Conservation (phyloP, 345 rosid species). For the Gossypium arboreum region DNA sequence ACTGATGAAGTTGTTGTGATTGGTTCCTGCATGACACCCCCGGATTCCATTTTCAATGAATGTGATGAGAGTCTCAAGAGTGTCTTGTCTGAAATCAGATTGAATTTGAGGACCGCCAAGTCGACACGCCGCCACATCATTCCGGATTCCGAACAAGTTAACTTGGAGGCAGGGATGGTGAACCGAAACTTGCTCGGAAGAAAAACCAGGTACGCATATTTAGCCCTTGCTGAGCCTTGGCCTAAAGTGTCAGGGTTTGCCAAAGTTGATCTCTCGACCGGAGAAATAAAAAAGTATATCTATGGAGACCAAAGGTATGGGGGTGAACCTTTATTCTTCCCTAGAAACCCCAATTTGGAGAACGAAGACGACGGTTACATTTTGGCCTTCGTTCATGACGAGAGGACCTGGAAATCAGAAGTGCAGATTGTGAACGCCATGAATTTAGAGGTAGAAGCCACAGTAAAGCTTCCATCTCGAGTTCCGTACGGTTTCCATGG, state of each 20-base stretch:
- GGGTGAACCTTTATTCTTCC: conserved; percentile 73
- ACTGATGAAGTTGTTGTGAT: conserved; percentile 75
- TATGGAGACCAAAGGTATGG: conserved; percentile 67
- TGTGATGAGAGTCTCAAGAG: conserved; percentile 68
- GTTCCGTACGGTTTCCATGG: conserved; percentile 93
- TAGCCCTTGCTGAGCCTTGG: conserved; percentile 91
- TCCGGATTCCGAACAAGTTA: conserved; percentile 48
- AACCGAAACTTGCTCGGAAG: conserved; percentile 75
- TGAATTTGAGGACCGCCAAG: conserved; percentile 55
- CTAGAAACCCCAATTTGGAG: conserved; percentile 27
- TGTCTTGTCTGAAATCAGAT: conserved; percentile 66
- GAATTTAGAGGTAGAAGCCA: conserved; percentile 56
- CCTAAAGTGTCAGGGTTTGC: conserved; percentile 86
- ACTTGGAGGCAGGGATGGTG: conserved; percentile 89
- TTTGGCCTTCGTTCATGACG: conserved; percentile 69
- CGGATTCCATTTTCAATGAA: conserved; percentile 83
- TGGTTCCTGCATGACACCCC: conserved; percentile 88
- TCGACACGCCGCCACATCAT: conserved; percentile 62
- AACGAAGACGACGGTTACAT: conserved; percentile 64
- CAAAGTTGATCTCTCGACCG: conserved; percentile 59
- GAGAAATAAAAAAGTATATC: conserved; percentile 47
- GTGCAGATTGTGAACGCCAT: conserved; percentile 63
- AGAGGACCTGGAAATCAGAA: conserved; percentile 71
- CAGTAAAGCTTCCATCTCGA: conserved; percentile 67
- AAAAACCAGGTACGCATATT: conserved; percentile 56